Conservation (phyloP, 2,329 filamentous ascomycete genomes). For the Penicillium sp. region DNA sequence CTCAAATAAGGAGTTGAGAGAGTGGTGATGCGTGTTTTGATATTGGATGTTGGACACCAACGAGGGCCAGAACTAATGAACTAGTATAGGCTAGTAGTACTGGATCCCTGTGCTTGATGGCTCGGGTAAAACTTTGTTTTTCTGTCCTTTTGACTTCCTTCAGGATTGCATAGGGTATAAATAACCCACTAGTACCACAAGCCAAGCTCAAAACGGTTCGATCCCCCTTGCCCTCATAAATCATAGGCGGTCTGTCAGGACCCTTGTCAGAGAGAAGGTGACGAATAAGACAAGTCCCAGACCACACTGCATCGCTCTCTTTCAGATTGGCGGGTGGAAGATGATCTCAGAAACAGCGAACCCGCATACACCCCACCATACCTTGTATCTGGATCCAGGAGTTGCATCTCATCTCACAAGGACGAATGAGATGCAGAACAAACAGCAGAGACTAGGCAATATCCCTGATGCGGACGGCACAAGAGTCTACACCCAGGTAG, state of each 20-base stretch:
- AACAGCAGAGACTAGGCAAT: neutral
- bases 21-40: neutral
- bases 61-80: neutral
- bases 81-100: neutral
- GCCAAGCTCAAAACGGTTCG: neutral
- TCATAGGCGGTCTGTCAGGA: neutral
- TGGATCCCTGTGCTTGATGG: neutral
- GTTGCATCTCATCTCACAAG: neutral
- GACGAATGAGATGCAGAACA: slow-evolving; percentile 8
- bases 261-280: slow-evolving; percentile 1
- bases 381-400: slow-evolving; percentile 11
- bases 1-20: neutral
- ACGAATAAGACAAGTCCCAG: slow-evolving; percentile 15
- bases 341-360: slow-evolving; percentile 14
- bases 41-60: neutral
- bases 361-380: slow-evolving; percentile 3
- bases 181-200: slow-evolving; percentile 8
- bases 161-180: slow-evolving; percentile 17
- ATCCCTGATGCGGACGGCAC: neutral
- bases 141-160: neutral
- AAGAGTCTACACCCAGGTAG: neutral
- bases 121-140: slow-evolving; percentile 2
- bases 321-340: neutral
- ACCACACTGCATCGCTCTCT: slow-evolving; percentile 4
- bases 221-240: neutral